Evolutionary conservation across 495 filamentous ascomycete genomes (phyloP).

Genomic region (Rhypophila decipiens): DNA sequence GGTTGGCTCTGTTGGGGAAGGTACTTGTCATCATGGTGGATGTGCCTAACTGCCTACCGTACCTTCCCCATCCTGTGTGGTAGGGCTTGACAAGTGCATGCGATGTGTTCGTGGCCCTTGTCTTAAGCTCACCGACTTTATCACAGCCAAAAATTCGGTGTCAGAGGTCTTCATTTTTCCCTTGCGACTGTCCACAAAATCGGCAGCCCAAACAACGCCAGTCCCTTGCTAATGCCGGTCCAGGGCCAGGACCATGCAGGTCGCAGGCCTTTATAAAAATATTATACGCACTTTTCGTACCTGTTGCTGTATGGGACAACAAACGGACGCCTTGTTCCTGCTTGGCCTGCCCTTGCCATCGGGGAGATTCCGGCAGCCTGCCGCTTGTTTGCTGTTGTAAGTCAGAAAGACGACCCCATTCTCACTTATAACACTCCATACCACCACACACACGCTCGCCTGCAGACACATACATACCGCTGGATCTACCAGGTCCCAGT

Average conservation of each 20-base stretch:
- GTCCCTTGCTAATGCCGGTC: neutral
- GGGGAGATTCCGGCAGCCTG: neutral
- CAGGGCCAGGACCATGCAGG: neutral
- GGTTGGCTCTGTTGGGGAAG: too few relatives aligned
- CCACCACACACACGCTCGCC: too few relatives aligned
- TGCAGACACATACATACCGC: neutral
- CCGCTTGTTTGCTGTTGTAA: neutral
- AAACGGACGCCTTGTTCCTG: neutral
- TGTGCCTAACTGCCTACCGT: too few relatives aligned
- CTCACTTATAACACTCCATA: neutral
- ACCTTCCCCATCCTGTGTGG: neutral
- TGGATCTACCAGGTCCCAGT: neutral
- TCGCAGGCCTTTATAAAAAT: neutral
- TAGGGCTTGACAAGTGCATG: conserved; percentile 14
- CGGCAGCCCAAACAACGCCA: conserved; percentile 1
- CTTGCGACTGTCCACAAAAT: conserved; percentile 1
- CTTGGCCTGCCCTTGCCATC: neutral
- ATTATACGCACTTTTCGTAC: too few relatives aligned
- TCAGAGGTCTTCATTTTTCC: conserved; percentile 11
- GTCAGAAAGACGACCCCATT: neutral
- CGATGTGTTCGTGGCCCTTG: conserved; percentile 13
- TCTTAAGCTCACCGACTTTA: conserved; percentile 32
- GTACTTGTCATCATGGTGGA: too few relatives aligned
- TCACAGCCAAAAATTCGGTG: conserved; percentile 17
- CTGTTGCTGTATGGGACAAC: neutral